Conservation (phyloP, 805 yeast species). For the Candida parachauliodes region DNA sequence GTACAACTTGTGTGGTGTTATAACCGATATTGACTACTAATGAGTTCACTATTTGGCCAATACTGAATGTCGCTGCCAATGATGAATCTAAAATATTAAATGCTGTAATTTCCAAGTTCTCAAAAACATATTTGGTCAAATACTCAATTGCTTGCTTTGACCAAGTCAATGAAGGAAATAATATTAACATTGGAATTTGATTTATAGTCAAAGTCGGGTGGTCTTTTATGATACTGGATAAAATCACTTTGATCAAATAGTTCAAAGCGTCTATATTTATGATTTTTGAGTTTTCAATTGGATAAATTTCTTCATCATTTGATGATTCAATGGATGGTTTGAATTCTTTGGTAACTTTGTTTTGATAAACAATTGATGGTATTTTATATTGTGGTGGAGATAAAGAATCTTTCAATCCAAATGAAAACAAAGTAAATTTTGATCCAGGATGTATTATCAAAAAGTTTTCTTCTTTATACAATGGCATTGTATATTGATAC, state of each 20-base stretch:
- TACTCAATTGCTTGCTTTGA: constrained; percentile 62
- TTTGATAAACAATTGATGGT: constrained; percentile 71
- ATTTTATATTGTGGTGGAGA: constrained; percentile 71
- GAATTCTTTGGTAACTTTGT: constrained; percentile 33
- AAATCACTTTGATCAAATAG: constrained; percentile 48
- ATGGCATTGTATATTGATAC: constrained; percentile 29
- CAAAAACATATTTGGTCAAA: constrained; percentile 73
- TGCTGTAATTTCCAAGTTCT: constrained; percentile 66
- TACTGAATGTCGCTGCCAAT: constrained; percentile 69
- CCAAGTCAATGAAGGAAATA: constrained; percentile 65
- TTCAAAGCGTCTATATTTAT: constrained; percentile 67
- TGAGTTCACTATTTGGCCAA: constrained; percentile 61
- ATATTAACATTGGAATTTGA: constrained; percentile 68
- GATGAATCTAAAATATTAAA: constrained; percentile 67
- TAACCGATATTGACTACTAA: constrained; percentile 79
- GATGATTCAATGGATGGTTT: constrained; percentile 33
- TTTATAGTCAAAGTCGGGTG: constrained; percentile 48
- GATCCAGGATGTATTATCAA: constrained; percentile 79
- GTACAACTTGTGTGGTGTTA: constrained; percentile 70
- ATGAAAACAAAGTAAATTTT: constrained; percentile 64
- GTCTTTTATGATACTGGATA: constrained; percentile 35
- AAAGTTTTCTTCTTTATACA: constrained; percentile 42
- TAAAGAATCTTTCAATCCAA: constrained; percentile 74
- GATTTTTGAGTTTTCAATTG: constrained; percentile 63
- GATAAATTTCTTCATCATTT: constrained; percentile 44